Conservation (phyloP, 257 asterid species). For the Solanum habrochaites region DNA sequence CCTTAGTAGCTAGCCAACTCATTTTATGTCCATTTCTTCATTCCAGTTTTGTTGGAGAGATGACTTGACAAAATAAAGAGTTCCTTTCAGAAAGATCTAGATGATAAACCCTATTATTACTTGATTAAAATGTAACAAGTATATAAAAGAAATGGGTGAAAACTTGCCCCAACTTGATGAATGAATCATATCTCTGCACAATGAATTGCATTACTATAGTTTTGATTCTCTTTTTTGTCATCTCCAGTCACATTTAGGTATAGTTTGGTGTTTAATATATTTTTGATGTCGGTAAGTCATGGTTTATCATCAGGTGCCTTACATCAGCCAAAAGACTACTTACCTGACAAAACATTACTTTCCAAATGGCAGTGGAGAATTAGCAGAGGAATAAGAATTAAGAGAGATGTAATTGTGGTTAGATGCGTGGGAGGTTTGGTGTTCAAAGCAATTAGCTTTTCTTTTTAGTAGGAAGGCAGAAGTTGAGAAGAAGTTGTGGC, state of each 20-base stretch:
- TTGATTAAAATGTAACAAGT: neutral
- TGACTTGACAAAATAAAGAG: neutral
- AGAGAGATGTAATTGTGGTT: neutral
- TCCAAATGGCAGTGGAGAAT: neutral
- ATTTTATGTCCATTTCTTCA: neutral
- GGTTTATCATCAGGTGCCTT: neutral
- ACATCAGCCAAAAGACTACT: neutral
- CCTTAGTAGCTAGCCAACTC: neutral
- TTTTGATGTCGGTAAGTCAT: neutral
- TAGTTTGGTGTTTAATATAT: neutral
- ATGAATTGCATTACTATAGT: neutral
- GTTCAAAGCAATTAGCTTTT: neutral
- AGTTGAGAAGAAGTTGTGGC: neutral
- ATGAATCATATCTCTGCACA: neutral
- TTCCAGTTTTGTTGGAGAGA: neutral
- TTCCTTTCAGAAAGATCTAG: neutral
- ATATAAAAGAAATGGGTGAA: neutral
- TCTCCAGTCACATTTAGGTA: neutral
- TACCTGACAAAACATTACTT: neutral
- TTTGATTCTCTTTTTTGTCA: neutral
- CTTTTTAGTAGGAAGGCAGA: neutral
- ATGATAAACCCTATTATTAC: neutral
- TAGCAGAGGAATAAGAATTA: neutral
- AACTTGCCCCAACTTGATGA: neutral
- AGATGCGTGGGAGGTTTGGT: neutral